These are phyloP conservation scores for Rhodofomes roseus DNA, from an alignment of 1,284 basidiomycete genomes.

Conservation along the genomic window DNA sequence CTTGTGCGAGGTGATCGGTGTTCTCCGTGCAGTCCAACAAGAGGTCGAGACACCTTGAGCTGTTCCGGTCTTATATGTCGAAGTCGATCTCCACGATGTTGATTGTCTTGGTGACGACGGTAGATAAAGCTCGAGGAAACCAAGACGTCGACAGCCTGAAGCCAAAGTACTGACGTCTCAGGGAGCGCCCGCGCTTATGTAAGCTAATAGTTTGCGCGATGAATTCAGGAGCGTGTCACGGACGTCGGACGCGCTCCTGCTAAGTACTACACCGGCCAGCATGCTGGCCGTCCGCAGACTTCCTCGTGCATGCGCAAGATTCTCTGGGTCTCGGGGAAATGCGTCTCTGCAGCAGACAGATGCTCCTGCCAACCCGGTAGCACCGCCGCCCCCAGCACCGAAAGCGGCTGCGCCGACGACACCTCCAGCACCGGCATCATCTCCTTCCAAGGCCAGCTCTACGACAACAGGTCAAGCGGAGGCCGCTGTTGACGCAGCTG, in stretches of 20 bases:
- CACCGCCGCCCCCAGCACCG: conserved; percentile 14
- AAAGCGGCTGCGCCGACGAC: conserved; percentile 9
- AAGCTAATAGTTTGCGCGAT: not conserved
- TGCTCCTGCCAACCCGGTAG: conserved; percentile 10
- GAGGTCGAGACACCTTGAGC: too few species aligned
- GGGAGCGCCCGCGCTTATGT: not conserved
- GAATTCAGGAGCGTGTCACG: not conserved
- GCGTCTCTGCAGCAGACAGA: conserved; percentile 21
- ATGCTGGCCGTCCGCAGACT: conserved; percentile 28
- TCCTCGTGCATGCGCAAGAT: conserved; percentile 18
- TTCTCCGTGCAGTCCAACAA: too few species aligned
- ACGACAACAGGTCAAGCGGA: not conserved
- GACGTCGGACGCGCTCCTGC: not conserved
- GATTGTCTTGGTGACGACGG: too few species aligned
- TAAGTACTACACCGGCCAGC: not conserved
- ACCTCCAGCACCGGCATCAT: not conserved
- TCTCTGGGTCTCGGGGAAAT: conserved; percentile 24
- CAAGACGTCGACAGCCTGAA: too few species aligned
- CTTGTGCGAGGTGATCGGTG: too few species aligned
- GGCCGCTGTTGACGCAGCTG: conserved; percentile 4
- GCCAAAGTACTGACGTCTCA: too few species aligned
- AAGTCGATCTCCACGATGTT: too few species aligned
- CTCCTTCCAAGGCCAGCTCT: not conserved
- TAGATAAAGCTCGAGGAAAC: too few species aligned
- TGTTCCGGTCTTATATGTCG: too few species aligned